Conservation (phyloP, 495 filamentous ascomycete species). For the Penicillium paxilli region DNA sequence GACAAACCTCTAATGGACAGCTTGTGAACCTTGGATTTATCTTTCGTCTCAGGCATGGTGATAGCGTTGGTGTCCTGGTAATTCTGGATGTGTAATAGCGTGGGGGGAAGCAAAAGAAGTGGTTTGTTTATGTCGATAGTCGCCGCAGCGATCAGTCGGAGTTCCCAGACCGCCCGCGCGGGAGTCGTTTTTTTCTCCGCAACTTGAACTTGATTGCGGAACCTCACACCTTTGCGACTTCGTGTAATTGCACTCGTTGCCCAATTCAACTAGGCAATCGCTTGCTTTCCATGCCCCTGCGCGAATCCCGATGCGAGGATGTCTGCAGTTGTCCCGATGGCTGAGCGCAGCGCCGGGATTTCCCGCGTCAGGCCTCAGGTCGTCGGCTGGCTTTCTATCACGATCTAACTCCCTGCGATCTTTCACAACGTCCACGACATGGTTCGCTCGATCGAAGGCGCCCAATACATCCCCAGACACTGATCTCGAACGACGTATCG, state of each 20-base stretch:
- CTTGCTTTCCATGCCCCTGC: slow-evolving; percentile 39
- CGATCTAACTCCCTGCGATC: slow-evolving; percentile 26
- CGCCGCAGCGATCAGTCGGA: slow-evolving; percentile 36
- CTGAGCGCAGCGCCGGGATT: slow-evolving; percentile 44
- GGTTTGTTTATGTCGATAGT: slow-evolving; percentile 44
- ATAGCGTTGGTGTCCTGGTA: too few relatives aligned
- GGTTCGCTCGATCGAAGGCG: slow-evolving; percentile 35
- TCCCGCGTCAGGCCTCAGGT: slow-evolving; percentile 40
- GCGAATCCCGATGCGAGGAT: slow-evolving; percentile 55
- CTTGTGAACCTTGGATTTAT: slow-evolving; percentile 92
- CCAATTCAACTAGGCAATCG: neutral
- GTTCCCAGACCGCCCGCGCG: slow-evolving; percentile 25
- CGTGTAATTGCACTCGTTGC: neutral
- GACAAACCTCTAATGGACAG: slow-evolving; percentile 80
- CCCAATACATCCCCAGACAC: slow-evolving; percentile 26
- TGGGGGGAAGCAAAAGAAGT: slow-evolving; percentile 11
- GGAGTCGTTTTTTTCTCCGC: slow-evolving; percentile 31
- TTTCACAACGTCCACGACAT: slow-evolving; percentile 41
- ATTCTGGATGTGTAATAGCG: neutral
- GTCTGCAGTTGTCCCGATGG: slow-evolving; percentile 54
- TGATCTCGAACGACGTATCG: slow-evolving; percentile 78
- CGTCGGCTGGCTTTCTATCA: slow-evolving; percentile 22
- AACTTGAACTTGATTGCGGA: slow-evolving; percentile 11
- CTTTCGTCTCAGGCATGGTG: slow-evolving; percentile 59
- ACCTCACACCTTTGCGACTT: neutral